phyloP scores from a whole-genome alignment of 148 eudicot genomes.

The Beta vulgaris region DNA sequence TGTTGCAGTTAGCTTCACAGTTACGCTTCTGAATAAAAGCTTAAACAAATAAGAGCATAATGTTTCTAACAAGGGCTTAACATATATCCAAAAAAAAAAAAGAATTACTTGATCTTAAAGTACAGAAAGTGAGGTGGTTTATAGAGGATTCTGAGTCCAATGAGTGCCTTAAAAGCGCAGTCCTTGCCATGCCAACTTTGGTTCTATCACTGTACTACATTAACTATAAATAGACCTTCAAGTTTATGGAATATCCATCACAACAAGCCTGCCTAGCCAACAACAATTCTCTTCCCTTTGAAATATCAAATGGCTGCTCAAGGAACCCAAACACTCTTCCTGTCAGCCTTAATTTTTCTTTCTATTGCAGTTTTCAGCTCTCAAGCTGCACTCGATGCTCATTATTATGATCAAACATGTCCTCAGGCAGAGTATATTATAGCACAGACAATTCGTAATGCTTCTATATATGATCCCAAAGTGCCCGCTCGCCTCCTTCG shows the following conservation, averaged over 20 bases:
- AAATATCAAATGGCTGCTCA: conserved; percentile 34
- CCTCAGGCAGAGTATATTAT: conserved; percentile 55
- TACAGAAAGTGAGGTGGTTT: conserved; percentile 19
- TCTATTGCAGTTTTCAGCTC: conserved; percentile 23
- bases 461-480: conserved; percentile 49
- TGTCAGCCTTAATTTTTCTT: conserved; percentile 27
- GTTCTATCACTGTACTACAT: not conserved
- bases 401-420: conserved; percentile 57
- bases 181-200: not conserved
- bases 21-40: not conserved
- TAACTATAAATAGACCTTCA: conserved; percentile 8
- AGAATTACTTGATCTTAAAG: conserved; percentile 19
- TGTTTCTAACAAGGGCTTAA: not conserved
- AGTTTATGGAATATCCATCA: conserved; percentile 23
- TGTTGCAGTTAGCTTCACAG: not conserved
- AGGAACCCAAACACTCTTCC: conserved; percentile 15
- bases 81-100: not conserved
- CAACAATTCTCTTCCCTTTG: not conserved
- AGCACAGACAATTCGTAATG: conserved; percentile 44
- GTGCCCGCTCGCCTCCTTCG: conserved; percentile 66
- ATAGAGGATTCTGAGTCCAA: not conserved
- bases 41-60: not conserved
- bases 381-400: conserved; percentile 43
- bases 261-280: not conserved
- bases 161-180: conserved; percentile 28